Conservation (phyloP, 2,329 filamentous ascomycete species). For the Penicillium oxalicum region DNA sequence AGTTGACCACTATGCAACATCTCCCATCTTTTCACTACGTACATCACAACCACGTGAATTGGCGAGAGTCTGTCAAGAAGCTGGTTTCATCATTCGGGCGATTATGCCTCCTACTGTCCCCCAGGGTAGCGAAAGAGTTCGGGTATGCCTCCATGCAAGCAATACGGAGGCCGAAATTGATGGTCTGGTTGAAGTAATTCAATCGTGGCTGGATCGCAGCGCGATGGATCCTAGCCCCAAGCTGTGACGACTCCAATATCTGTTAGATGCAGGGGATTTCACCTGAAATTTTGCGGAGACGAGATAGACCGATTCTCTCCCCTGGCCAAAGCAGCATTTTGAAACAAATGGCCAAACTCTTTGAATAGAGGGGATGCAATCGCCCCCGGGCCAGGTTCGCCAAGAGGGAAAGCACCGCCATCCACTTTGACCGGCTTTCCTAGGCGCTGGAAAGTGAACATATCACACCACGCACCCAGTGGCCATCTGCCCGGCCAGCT, state of each 20-base stretch:
- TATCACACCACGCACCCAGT: no score
- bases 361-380: no score
- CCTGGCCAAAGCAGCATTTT: no score
- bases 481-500: no score
- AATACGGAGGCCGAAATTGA: conserved; percentile 57
- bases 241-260: neutral
- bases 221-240: neutral
- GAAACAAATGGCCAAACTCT: no score
- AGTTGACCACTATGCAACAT: conserved; percentile 43
- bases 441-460: no score
- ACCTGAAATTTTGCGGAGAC: neutral
- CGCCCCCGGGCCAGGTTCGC: no score
- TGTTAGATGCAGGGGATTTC: neutral
- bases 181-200: conserved; percentile 45
- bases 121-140: conserved; percentile 55
- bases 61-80: conserved; percentile 54
- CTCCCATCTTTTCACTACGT: conserved; percentile 60
- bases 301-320: no score
- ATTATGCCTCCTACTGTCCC: conserved; percentile 67
- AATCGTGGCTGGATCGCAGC: conserved; percentile 40
- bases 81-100: conserved; percentile 56
- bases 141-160: conserved; percentile 62
- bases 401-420: no score
- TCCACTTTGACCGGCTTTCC: no score
- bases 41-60: conserved; percentile 54